Evolutionary conservation across 805 yeast genomes (phyloP).

Genomic region (Starmerella ratchasimensis): DNA sequence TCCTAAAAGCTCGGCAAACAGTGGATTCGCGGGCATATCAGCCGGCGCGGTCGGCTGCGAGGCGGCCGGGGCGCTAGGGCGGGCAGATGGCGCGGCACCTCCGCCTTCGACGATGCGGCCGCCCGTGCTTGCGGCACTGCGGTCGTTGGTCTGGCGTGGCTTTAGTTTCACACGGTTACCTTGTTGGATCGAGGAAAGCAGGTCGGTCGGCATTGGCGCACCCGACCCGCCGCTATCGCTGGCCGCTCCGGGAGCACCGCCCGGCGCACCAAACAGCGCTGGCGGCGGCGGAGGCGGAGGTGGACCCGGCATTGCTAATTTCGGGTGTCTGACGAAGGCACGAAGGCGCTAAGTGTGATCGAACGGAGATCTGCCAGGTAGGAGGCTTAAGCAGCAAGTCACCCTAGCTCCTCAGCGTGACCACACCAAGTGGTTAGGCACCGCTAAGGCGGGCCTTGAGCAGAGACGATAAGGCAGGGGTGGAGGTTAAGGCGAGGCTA

Average conservation of each 20-base stretch:
- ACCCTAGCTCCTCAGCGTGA: no score
- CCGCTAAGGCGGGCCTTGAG: no score
- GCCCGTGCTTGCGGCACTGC: constrained; percentile 47
- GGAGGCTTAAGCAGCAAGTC: no score
- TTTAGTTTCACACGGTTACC: constrained; percentile 38
- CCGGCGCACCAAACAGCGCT: constrained; percentile 21
- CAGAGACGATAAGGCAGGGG: no score
- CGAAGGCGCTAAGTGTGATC: no score
- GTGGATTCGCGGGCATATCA: constrained; percentile 17
- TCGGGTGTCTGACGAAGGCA: no score
- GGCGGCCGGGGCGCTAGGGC: constrained; percentile 15
- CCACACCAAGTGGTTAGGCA: no score
- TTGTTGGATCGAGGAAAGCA: constrained; percentile 73
- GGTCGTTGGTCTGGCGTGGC: constrained; percentile 49
- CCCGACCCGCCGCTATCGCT: constrained; percentile 21
- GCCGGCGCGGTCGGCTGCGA: constrained; percentile 5
- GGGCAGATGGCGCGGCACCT: constrained; percentile 7
- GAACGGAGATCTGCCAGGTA: no score
- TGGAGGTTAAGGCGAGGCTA: no score
- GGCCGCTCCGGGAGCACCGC: constrained; percentile 23
- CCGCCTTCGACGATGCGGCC: constrained; percentile 26
- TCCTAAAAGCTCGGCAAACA: constrained; percentile 16
- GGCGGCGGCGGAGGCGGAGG: constrained; percentile 28
- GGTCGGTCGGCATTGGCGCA: constrained; percentile 26
- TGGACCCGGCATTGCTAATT: constrained; percentile 2